Base-by-base conservation (phyloP, 345 rosid genomes). In the Brassica nigra region DNA sequence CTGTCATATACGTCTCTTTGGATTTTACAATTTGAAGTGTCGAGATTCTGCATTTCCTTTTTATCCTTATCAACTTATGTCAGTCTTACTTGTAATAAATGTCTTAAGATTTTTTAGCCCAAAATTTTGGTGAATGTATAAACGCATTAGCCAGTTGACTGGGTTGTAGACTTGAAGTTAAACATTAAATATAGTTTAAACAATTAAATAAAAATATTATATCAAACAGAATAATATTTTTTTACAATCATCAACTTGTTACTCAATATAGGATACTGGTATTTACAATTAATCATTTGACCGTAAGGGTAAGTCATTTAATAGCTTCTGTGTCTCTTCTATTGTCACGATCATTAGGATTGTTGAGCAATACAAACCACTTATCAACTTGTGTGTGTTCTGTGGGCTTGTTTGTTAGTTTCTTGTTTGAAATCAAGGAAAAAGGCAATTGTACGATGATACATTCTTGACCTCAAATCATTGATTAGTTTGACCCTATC, bases 371-470 rank as follows among this genome's bases (percentile, higher is more conserved):
- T 33, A 59, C 75, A 31, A 31, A 68, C 62, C 69, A 61, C 37
- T 33, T 34, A 71, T 64, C 49, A 33, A 16, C 14, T 72, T 55
- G 62, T 27, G 57, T 54, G 49, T 77, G 55, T 5, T 68, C 29
- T 14, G 42, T 37, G 39, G 61, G 47, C 18, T 61, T 39, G 59
- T 44, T 31, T 69, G 55, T 62, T 52, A 34, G 9, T 70, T 42
- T 64, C 31, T 70, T 64, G 77, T 66, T 62, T 78, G 73, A 65
- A 71, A 78, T 55, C 61, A 78, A 64, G 61, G 28, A 54, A 72
- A 72, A 66, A 55, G 58, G 61, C 49, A 37, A 11, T 20, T 8
- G 73, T 78, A 78, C 73, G 20, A 65, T 16, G 59, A 78, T 62
- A 28, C 58, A 54, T 37, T 55, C 16, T 39, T 20, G 68, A 72